Evolutionary conservation across 2,329 filamentous ascomycete species (phyloP).

Genomic region (Aspergillus alliaceus): DNA sequence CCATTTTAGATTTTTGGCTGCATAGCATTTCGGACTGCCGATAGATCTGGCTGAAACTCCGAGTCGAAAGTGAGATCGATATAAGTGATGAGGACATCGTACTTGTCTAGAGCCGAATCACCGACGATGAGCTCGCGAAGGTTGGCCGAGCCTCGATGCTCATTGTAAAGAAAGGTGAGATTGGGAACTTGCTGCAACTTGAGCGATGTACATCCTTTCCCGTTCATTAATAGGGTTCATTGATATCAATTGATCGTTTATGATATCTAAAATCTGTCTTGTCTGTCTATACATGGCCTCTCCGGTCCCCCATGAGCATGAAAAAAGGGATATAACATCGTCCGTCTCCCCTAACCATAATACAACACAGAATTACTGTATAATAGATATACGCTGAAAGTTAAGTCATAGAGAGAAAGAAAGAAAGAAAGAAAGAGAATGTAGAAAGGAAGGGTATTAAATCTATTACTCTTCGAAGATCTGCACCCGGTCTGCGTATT

Average conservation of each 20-base stretch:
- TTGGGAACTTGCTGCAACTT: background rate
- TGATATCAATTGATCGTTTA: too few relatives aligned
- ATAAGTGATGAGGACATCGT: background rate
- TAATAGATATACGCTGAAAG: slow-evolving; percentile 2
- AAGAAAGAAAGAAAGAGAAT: background rate
- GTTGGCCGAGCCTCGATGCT: background rate
- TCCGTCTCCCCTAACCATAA: background rate
- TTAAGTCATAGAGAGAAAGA: background rate
- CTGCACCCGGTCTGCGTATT: slow-evolving; percentile 81
- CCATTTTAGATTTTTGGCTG: background rate
- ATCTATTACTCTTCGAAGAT: slow-evolving; percentile 66
- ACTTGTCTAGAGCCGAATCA: background rate
- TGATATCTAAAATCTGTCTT: too few relatives aligned
- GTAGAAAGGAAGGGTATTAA: background rate
- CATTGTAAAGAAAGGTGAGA: background rate
- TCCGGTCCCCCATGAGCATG: too few relatives aligned
- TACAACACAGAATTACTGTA: background rate
- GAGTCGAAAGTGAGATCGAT: background rate
- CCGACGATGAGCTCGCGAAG: background rate
- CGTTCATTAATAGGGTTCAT: too few relatives aligned
- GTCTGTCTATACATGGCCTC: too few relatives aligned
- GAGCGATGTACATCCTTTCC: too few relatives aligned
- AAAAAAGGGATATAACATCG: too few relatives aligned
- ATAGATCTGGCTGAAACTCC: background rate
- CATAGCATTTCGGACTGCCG: background rate